A percentile compares a stretch with the other conserved stretches of the same genome.
phyloP scores from a whole-genome alignment of 2,329 filamentous ascomycete species.

The Colletotrichum sp. region DNA sequence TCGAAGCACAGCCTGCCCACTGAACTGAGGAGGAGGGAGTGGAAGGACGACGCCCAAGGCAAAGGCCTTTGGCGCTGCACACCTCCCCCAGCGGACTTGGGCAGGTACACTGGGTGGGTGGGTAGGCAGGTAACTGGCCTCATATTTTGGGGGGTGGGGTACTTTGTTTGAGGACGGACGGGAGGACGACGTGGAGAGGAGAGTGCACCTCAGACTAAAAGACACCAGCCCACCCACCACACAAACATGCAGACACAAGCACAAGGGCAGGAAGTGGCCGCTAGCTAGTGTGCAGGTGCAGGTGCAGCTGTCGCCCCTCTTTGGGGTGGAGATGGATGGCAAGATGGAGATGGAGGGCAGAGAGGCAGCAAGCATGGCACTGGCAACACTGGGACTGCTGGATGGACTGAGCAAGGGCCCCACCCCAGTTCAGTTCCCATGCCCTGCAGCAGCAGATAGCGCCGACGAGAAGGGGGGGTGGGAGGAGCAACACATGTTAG shows the following conservation, averaged over 20 bases:
- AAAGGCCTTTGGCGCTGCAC: constrained; percentile 8
- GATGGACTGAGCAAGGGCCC: constrained; percentile 20
- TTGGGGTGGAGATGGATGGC: constrained; percentile 10
- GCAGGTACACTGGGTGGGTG: background rate
- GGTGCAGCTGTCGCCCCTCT: background rate
- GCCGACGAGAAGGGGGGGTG: background rate
- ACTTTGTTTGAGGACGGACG: background rate
- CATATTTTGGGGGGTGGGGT: background rate
- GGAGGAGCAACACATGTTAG: too few relatives aligned
- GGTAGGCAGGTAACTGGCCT: background rate
- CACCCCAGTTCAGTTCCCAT: constrained; percentile 13
- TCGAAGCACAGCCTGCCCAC: constrained; percentile 24
- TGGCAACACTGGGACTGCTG: constrained; percentile 5
- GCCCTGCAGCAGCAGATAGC: constrained; percentile 21
- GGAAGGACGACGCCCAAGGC: background rate
- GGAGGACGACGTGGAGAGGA: background rate
- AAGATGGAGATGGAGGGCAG: constrained; percentile 14
- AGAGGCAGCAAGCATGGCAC: constrained; percentile 5
- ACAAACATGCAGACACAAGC: constrained; percentile 8
- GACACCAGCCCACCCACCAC: background rate
- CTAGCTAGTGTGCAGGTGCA: constrained; percentile 8
- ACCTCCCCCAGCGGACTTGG: background rate
- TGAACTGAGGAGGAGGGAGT: background rate
- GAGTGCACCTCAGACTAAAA: background rate
- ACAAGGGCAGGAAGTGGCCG: constrained; percentile 17